These are phyloP conservation scores for Talaromyces borbonicus DNA, from an alignment of 495 filamentous ascomycete genomes.

Conservation along the genomic window DNA sequence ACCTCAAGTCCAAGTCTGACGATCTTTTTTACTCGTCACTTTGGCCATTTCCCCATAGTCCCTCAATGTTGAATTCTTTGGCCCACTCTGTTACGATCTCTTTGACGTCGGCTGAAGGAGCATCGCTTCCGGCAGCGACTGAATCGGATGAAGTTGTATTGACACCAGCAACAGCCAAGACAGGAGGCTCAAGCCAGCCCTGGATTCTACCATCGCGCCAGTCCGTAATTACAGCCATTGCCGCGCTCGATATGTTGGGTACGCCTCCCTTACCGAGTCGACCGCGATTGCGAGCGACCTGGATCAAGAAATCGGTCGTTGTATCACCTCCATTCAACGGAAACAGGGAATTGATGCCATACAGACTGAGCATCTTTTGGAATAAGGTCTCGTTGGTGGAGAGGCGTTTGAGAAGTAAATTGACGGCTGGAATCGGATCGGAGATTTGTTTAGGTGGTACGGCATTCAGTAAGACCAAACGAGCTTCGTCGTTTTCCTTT, in stretches of 20 bases:
- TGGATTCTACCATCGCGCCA: slow-evolving; percentile 94
- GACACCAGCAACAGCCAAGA: slow-evolving; percentile 37
- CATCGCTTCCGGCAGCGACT: slow-evolving; percentile 16
- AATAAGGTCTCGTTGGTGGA: slow-evolving; percentile 58
- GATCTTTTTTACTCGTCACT: slow-evolving; percentile 26
- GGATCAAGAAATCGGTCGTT: slow-evolving; percentile 87
- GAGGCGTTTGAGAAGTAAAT: slow-evolving; percentile 68
- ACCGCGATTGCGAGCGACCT: slow-evolving; percentile 88
- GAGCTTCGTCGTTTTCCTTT: slow-evolving; percentile 52
- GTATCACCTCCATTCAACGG: slow-evolving; percentile 51
- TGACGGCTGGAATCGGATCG: slow-evolving; percentile 80
- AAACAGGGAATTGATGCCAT: slow-evolving; percentile 71
- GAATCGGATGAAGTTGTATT: slow-evolving; percentile 19
- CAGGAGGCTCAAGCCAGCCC: slow-evolving; percentile 78
- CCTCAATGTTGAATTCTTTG: slow-evolving; percentile 90
- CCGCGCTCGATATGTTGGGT: slow-evolving; percentile 78
- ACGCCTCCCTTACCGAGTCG: slow-evolving; percentile 82
- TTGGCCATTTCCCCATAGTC: slow-evolving; percentile 68
- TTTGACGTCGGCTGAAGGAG: slow-evolving; percentile 53
- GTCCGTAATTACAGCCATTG: slow-evolving; percentile 86
- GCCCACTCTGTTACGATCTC: slow-evolving; percentile 90
- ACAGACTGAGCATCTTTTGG: slow-evolving; percentile 67
- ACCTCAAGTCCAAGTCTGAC: not conserved
- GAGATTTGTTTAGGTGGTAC: slow-evolving; percentile 88
- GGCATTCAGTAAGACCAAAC: slow-evolving; percentile 80